A percentile compares a stretch with the other conserved stretches of the same genome.
phyloP scores from a whole-genome alignment of 2,329 filamentous ascomycete species.

The Aspergillus brunneoviolaceus region DNA sequence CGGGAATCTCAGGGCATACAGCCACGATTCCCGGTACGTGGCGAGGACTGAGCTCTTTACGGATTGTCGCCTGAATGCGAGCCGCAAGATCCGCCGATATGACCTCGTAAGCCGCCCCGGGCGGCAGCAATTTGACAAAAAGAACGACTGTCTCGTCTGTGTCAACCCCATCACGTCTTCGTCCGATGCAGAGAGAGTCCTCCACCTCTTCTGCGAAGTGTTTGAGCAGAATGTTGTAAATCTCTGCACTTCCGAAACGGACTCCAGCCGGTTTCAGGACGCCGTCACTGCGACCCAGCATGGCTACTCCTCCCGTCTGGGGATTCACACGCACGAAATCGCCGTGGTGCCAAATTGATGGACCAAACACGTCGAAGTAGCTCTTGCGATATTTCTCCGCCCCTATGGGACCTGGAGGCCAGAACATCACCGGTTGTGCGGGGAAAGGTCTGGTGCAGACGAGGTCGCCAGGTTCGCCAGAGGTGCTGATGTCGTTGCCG shows the following conservation, averaged over 20 bases:
- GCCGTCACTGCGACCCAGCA: conserved; percentile 90
- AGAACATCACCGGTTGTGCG: conserved; percentile 88
- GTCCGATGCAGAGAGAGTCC: conserved; percentile 84
- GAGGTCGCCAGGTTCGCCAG: conserved; percentile 77
- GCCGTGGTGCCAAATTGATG: conserved; percentile 81
- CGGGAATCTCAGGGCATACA: conserved; percentile 80
- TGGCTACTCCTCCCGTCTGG: conserved; percentile 73
- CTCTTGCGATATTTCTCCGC: conserved; percentile 74
- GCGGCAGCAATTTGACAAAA: conserved; percentile 72
- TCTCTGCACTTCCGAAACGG: conserved; percentile 88
- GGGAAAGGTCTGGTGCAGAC: conserved; percentile 86
- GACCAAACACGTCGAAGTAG: conserved; percentile 82
- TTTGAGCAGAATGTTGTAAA: conserved; percentile 88
- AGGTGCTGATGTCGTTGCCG: conserved; percentile 57
- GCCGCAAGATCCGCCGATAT: conserved; percentile 62
- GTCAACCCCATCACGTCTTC: conserved; percentile 67
- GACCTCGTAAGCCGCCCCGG: conserved; percentile 15
- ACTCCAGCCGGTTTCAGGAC: conserved; percentile 91
- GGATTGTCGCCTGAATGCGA: conserved; percentile 67
- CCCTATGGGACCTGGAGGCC: conserved; percentile 63
- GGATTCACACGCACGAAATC: conserved; percentile 80
- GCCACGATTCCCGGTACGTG: conserved; percentile 86
- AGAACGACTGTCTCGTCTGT: conserved; percentile 82
- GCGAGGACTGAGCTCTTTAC: conserved; percentile 76
- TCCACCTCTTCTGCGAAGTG: conserved; percentile 77